A percentile compares a stretch with the other conserved stretches of the same genome.
Evolutionary conservation across 768 basidiomycete species (phyloP).

Genomic region (Boletus rubescentipes): DNA sequence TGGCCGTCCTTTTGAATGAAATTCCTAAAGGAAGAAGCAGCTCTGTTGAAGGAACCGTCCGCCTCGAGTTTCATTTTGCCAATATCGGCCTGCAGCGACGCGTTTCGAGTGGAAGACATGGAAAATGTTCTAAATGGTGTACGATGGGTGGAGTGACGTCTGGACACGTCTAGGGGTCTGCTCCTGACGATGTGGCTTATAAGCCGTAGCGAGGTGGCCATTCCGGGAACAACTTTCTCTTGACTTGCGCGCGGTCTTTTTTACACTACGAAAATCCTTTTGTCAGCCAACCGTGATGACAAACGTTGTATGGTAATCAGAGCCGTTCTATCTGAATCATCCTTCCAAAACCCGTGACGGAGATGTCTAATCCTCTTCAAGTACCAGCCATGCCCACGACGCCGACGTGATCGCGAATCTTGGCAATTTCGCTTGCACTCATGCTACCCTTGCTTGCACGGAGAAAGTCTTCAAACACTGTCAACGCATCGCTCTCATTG

Average conservation of each 20-base stretch:
- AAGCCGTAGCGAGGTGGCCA: conserved; percentile 11
- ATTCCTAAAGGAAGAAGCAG: conserved; percentile 52
- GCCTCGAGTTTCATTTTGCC: conserved; percentile 49
- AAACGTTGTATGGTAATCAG: conserved; percentile 14
- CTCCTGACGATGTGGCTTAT: conserved; percentile 7
- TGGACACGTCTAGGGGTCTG: conserved; percentile 5
- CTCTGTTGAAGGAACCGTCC: conserved; percentile 70
- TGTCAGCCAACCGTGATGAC: conserved; percentile 11
- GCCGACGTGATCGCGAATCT: conserved; percentile 86
- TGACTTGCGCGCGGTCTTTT: background rate
- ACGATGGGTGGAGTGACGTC: background rate
- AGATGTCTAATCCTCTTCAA: conserved; percentile 27
- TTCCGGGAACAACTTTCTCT: conserved; percentile 15
- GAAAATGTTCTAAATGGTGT: background rate
- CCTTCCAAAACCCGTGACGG: conserved; percentile 3
- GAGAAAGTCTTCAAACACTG: conserved; percentile 86
- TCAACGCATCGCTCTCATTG: conserved; percentile 59
- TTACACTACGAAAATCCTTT: too few relatives aligned
- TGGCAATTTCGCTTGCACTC: conserved; percentile 85
- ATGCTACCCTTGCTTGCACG: conserved; percentile 76
- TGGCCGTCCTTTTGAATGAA: conserved; percentile 53
- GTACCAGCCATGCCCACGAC: conserved; percentile 87
- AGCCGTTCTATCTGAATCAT: background rate
- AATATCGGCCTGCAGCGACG: conserved; percentile 48
- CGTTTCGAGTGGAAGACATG: conserved; percentile 36